Conservation (phyloP, 306 rosid species). For the Dalbergia cochinchinensis region DNA sequence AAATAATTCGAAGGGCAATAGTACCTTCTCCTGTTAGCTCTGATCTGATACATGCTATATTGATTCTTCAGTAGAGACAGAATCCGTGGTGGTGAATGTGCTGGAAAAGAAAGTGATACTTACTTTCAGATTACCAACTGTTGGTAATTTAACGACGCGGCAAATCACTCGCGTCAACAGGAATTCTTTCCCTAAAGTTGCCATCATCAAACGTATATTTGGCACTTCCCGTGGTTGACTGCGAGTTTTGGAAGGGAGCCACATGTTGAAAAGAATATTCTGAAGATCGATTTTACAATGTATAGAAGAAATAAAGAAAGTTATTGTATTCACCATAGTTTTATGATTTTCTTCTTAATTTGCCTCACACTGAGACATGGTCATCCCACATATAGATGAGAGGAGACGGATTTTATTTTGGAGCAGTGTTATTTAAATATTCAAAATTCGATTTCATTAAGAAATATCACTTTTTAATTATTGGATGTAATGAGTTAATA, state of each 20-base stretch:
- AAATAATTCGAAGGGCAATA: too few relatives aligned
- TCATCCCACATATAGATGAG: too few relatives aligned
- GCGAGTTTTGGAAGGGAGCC: background rate
- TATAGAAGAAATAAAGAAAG: conserved; percentile 29
- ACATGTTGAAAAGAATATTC: conserved; percentile 25
- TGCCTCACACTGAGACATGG: background rate
- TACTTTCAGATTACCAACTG: conserved; percentile 54
- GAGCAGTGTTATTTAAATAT: too few relatives aligned
- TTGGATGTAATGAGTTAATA: too few relatives aligned
- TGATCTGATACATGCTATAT: background rate
- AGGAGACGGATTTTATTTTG: too few relatives aligned
- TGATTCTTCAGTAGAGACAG: conserved; percentile 61
- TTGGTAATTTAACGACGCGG: conserved; percentile 42
- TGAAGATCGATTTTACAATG: conserved; percentile 39
- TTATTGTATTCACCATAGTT: conserved; percentile 7
- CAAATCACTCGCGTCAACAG: conserved; percentile 52
- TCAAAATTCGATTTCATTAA: too few relatives aligned
- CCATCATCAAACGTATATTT: conserved; percentile 60
- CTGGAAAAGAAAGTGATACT: conserved; percentile 79
- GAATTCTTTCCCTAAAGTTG: conserved; percentile 55
- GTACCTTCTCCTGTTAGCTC: background rate
- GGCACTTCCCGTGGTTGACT: conserved; percentile 50
- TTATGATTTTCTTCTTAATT: conserved; percentile 3
- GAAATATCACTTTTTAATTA: too few relatives aligned
- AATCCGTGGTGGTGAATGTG: conserved; percentile 72